phyloP scores from a whole-genome alignment of 371 early-diverging fungal species.

The Rhizomucor pusillus region DNA sequence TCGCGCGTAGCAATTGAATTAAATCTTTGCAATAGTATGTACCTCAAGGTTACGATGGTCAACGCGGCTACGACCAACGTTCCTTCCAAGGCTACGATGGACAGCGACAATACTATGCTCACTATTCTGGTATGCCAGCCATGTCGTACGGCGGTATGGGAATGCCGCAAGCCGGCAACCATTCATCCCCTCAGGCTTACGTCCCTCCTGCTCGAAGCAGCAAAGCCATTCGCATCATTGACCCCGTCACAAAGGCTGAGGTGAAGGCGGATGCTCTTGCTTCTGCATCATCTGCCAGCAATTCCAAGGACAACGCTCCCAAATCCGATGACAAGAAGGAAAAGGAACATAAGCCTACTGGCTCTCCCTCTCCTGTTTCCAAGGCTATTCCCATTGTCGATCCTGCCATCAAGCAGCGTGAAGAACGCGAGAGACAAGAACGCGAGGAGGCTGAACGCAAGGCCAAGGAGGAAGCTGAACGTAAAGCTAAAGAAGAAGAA shows the following conservation, averaged over 20 bases:
- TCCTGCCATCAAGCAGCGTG: constrained; percentile 51
- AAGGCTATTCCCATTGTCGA: constrained; percentile 65
- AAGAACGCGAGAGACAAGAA: constrained; percentile 44
- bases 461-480: constrained; percentile 39
- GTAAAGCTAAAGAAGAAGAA: constrained; percentile 22
- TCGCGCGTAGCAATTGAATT: too few species aligned
- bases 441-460: constrained; percentile 44
- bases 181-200: constrained; percentile 26
- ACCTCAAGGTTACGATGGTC: constrained; percentile 30
- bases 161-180: constrained; percentile 14
- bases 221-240: constrained; percentile 69
- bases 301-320: constrained; percentile 19
- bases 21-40: constrained; percentile 24
- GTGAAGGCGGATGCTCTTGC: constrained; percentile 48
- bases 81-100: constrained; percentile 19
- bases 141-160: constrained; percentile 26
- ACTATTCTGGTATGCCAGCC: constrained; percentile 27
- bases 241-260: constrained; percentile 71
- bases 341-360: constrained; percentile 32
- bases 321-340: constrained; percentile 35
- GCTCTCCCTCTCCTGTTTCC: constrained; percentile 35
- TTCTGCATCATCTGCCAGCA: constrained; percentile 21
- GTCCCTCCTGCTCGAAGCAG: constrained; percentile 43
- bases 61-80: constrained; percentile 27
- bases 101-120: constrained; percentile 20